Percentiles rank a stretch among this genome's conserved stretches.
Conservation (phyloP, 2,329 filamentous ascomycete species). For the Colletotrichum eremochloae region DNA sequence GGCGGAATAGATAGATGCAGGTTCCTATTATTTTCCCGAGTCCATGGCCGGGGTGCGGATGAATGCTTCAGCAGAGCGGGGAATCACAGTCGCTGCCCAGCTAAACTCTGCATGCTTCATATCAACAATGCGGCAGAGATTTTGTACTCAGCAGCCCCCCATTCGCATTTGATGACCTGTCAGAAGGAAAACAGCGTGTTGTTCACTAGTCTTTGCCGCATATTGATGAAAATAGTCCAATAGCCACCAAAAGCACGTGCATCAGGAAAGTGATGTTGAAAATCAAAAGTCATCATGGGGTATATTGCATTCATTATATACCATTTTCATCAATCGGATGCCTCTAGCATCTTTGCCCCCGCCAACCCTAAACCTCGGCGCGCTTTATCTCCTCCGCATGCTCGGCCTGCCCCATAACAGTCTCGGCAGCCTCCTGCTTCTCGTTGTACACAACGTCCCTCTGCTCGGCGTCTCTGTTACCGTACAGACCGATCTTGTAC, state of each 20-base stretch:
- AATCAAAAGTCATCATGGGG: constrained; percentile 35
- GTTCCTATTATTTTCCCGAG: background rate
- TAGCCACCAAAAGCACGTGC: background rate
- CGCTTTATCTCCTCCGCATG: constrained; percentile 52
- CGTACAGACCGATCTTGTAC: constrained; percentile 77
- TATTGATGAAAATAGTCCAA: no score
- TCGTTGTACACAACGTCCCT: constrained; percentile 59
- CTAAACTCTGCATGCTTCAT: no score
- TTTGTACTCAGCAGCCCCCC: no score
- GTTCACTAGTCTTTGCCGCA: background rate
- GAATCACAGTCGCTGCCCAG: no score
- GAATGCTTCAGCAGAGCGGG: background rate
- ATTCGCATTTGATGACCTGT: no score
- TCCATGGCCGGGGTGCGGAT: background rate
- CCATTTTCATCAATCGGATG: constrained; percentile 7
- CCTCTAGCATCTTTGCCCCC: background rate
- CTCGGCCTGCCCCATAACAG: constrained; percentile 48
- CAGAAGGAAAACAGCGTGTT: no score
- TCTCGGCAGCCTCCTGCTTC: constrained; percentile 57
- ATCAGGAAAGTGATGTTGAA: background rate
- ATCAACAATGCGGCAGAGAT: no score
- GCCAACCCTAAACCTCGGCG: constrained; percentile 21
- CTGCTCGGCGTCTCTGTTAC: constrained; percentile 65
- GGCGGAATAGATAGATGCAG: background rate
- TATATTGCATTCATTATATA: constrained; percentile 41